Base-by-base conservation (phyloP, 1,284 basidiomycete species). In the Tetrapyrgos nigripes region DNA sequence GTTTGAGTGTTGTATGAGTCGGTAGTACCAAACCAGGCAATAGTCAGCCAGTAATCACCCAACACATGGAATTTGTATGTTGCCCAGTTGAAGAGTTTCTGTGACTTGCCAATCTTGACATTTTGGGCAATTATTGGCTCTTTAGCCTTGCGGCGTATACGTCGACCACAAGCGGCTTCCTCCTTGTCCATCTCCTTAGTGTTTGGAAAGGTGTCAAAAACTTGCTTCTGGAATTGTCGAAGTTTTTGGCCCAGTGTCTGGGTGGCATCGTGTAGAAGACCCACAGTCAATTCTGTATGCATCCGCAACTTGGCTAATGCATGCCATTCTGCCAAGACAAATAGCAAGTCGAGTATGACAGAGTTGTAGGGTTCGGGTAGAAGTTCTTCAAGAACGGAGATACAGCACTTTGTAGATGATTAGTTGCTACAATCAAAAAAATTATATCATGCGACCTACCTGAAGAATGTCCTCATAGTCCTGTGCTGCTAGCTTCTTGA, bases 111-210 rank as follows among this genome's bases (percentile, higher is more conserved):
- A 8, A 72, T 53, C 37, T 63, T 60, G 14, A 50, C 28, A 2
- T 68, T 53, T 0, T 66, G 1, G 62, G 0, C 60, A 23, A 17
- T 64, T 47, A 56, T 75, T 71, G 1, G 68, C 68, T 28, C 45
- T 19, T 28, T 26, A 8, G 6, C 43, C 9, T 45, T 45, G 45
- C 23, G 23, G 3, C 27, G 33, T 29, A 57, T 55, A 47, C 66
- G 66, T 2, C 70, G 62, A 0, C 46, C 57, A 1, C 73, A 64
- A 11, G 69, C 70, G 11, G 35, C 62, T 13, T 47, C 53, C 53
- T 76, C 73, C 1, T 62, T 59, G 3, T 66, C 68, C 24, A 75
- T 64, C 53, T 74, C 73, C 6, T 53, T 31, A 0, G 72, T 74
- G 1, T 49, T 31, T 8, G 31, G 31, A 53, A 65, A 73, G 19